Base-by-base conservation (phyloP, 306 rosid genomes). In the Carpinus viminea region DNA sequence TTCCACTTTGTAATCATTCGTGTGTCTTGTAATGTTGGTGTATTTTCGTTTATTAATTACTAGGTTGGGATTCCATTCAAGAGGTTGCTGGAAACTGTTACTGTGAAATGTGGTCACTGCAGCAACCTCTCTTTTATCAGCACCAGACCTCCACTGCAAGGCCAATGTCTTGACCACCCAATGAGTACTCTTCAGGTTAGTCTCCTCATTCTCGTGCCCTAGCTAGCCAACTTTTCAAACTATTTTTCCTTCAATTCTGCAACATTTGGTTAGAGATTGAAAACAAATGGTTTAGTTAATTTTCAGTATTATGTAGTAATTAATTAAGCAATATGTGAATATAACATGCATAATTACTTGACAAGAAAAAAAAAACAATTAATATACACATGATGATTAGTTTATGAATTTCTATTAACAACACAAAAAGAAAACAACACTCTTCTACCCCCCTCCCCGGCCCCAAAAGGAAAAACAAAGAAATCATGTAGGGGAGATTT, bases 61-160 rank as follows among this genome's bases (percentile, higher is more conserved):
- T 70, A 92, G 99, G 99, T 95, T 85, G 99, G 97, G 17, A 88
- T 95, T 43, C 99, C 99, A 88, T 90, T 87, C 93, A 95, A 90
- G 87, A 78, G 97, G 85, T 86, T 87, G 76, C 41, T 93, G 84
- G 99, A 93, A 78, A 93, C 99, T 11, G 97, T 95, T 84, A 95
- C 99, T 53, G 99, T 95, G 87, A 95, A 95, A 83, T 95, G 99
- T 72, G 99, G 99, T 11, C 98, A 95, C 82, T 95, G 99, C 76
- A 88, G 98, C 65, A 95, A 93, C 86, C 98, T 93, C 60, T 95
- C 99, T 10, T 93, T 93, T 75, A 94, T 95, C 36, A 93, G 90
- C 87, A 93, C 98, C 48, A 85, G 92, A 47, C 93, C 98, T 53
- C 93, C 96, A 77, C 73, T 91, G 61, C 89, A 88, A 74, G 84